Evolutionary conservation across 768 basidiomycete genomes (phyloP), one percentile per base, ranked within the genome.

Genomic region (Tricholoma sp.): DNA sequence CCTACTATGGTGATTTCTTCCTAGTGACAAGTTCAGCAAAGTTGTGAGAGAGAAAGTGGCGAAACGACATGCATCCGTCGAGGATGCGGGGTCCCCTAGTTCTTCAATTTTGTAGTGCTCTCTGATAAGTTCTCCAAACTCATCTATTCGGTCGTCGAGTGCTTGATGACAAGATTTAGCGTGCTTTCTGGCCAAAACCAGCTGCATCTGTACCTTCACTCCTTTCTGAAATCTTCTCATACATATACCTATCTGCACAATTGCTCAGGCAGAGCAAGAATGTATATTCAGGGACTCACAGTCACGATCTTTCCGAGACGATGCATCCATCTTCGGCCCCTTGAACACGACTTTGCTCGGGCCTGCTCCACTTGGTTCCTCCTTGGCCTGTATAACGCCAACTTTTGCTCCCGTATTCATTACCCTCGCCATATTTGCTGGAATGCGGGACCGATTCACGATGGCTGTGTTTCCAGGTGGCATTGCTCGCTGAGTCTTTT

Each of bases 71-170:
- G 81, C 81, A 56, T 76, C 72, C 10, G 79, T 77, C 7, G 74
- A 69, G 4, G 71, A 61, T 0, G 76, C 71, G 18, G 80, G 95
- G 67, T 98, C 94, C 0, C 86, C 86, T 11, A 96, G 71, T 11
- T 96, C 94, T 37, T 74, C 67, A 8, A 95, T 68, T 0, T 77
- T 75, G 68, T 95, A 96, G 59, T 88, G 81, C 43, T 77, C 79
- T 60, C 79, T 79, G 55, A 98, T 76, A 16, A 86, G 75, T 41
- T 89, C 87, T 2, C 84, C 90, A 57, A 90, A 85, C 47, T 94
- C 88, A 61, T 97, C 91, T 66, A 99, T 96, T 56, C 86, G 76
- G 57, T 86, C 84, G 64, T 98, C 95, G 54, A 99, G 82, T 14
- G 74, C 93, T 95, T 47, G 24, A 22, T 27, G 32, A 41, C 21